Evolutionary conservation across 148 eudicot species (phyloP), one percentile per base, ranked within the genome.

Genomic region (Fagopyrum esculentum): DNA sequence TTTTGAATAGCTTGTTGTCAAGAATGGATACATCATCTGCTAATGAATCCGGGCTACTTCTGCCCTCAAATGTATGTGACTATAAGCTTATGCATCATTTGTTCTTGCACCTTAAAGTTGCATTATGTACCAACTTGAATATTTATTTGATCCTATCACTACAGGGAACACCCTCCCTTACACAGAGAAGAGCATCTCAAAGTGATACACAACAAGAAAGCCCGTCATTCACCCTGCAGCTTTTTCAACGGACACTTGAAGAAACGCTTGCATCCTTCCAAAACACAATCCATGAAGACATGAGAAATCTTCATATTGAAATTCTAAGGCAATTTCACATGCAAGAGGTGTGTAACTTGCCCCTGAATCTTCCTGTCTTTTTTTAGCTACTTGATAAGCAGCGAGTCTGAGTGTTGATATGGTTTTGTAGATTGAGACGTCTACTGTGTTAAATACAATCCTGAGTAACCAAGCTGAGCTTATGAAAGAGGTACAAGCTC

Each of bases 211-310:
- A 87, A 82, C 97, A 87, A 63, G 96, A 92, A 78, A 79, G 77
- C 81, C 78, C 87, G 10, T 90, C 97, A 45, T 95, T 95, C 74
- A 90, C 97, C 6, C 91, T 95, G 74, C 93, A 95, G 83, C 85
- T 92, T 16, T 92, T 95, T 79, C 96, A 95, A 79, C 96, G 87
- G 50, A 86, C 93, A 57, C 97, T 92, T 73, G 93, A 91, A 73
- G 99, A 95, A 88, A 88, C 96, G 70, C 97, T 95, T 82, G 78
- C 89, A 73, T 90, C 99, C 71, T 87, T 95, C 73, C 99, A 95
- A 79, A 90, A 88, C 80, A 89, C 97, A 72, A 84, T 92, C 72
- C 99, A 92, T 73, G 94, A 95, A 77, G 97, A 95, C 68, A 87
- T 92, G 81, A 86, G 97, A 73, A 95, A 92, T 77, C 99, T 95